Evolutionary conservation across 257 asterid species (phyloP), one percentile per base, ranked within the genome.

Genomic region (Paraleonurus japonicus): DNA sequence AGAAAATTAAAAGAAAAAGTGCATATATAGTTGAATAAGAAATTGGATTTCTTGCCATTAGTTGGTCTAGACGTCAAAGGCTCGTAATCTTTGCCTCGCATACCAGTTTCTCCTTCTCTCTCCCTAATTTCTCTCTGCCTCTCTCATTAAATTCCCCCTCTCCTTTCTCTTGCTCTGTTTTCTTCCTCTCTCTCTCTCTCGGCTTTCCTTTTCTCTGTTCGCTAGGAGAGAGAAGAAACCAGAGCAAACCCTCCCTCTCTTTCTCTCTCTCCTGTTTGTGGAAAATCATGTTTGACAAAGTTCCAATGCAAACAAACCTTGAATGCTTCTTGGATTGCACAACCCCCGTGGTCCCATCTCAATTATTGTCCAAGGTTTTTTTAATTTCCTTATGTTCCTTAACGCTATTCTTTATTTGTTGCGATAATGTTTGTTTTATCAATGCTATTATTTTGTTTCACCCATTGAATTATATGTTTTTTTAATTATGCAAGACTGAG

Each of bases 61-160:
- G 83, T 81, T 79, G 83, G 90, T 85, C 88, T 70, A 77, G 82
- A 87, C 89, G 95, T 86, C 88, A 79, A 89, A 81, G 72, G 72
- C 15, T 80, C 79, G 81, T 68, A 72, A 75, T 74, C 76, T 77
- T 71, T 74, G 72, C 64, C 69, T 76, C 37, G 6, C 28, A 77
- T 32, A 67, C 80, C 77, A 17, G 23, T 75, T 75, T 77, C 41
- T 26, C 28, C 39, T 47, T 45, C 69, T 64, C 72, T 51, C 54
- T 47, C 15, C 75, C 78, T 54, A 54, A 65, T 73, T 73, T 78
- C 72, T 71, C 67, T 75, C 76, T 73, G 73, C 69, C 83, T 59
- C 73, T 35, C 67, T 57, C 73, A 67, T 76, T 81, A 76, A 83
- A 83, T 67, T 63, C 67, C 69, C 65, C 65, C 27, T 79, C 68